Evolutionary conservation across 1,139 yeast species (phyloP).

Genomic region (Candida gigantensis): DNA sequence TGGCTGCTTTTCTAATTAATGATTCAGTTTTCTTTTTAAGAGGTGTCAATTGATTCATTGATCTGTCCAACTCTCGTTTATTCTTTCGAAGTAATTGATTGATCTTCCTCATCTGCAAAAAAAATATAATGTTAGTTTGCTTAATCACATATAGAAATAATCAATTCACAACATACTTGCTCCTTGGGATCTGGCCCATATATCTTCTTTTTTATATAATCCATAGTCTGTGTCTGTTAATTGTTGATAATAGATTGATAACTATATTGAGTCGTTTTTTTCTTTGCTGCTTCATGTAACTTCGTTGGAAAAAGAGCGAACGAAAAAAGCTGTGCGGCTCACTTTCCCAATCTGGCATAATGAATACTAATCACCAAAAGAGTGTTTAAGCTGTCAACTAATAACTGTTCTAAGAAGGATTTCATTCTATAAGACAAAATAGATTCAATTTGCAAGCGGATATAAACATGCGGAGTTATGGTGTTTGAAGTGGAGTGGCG

Average conservation of each 20-base stretch:
- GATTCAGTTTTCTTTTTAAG: conserved; percentile 74
- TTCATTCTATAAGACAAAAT: too few species aligned
- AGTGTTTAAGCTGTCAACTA: too few species aligned
- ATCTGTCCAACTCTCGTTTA: conserved; percentile 76
- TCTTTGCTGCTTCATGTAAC: neutral
- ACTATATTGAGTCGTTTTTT: neutral
- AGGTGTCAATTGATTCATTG: conserved; percentile 65
- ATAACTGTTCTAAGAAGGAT: too few species aligned
- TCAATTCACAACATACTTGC: conserved; percentile 48
- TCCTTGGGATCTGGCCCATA: conserved; percentile 98
- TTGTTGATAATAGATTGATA: neutral
- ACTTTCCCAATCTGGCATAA: too few species aligned
- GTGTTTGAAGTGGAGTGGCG: too few species aligned
- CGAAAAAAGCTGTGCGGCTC: neutral
- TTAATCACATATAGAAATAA: too few species aligned
- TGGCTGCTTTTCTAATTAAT: conserved; percentile 74
- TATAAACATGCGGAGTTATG: too few species aligned
- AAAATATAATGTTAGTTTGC: conserved; percentile 22
- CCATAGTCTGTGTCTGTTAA: conserved; percentile 68
- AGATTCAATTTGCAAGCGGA: too few species aligned
- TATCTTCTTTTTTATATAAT: conserved; percentile 74
- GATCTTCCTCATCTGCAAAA: conserved; percentile 67
- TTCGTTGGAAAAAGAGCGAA: neutral
- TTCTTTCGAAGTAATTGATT: conserved; percentile 81
- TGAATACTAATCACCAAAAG: too few species aligned